phyloP scores from a whole-genome alignment of 179 eudicot species.

The Gypsophila paniculata region DNA sequence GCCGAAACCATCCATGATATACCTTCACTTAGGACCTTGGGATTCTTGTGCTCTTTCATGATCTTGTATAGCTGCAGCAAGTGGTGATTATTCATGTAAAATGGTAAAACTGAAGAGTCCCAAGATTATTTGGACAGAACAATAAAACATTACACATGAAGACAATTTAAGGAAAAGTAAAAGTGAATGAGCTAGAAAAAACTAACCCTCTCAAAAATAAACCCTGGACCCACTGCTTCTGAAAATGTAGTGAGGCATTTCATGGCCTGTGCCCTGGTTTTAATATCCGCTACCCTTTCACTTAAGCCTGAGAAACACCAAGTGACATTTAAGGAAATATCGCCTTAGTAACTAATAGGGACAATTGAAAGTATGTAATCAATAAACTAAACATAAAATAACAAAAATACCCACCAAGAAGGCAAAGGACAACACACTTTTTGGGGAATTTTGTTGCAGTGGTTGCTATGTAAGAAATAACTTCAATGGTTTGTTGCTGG shows the following conservation, averaged over 20 bases:
- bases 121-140: too few relatives aligned
- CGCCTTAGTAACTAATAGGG: background rate
- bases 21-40: constrained; percentile 97
- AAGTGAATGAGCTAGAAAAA: background rate
- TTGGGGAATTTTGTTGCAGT: constrained; percentile 81
- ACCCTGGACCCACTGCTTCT: constrained; percentile 94
- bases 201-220: constrained; percentile 89
- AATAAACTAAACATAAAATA: background rate
- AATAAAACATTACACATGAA: background rate
- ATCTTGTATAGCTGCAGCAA: constrained; percentile 66
- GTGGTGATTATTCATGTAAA: background rate
- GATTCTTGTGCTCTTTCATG: constrained; percentile 99
- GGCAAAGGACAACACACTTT: constrained; percentile 95
- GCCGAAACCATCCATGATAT: constrained; percentile 94
- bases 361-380: background rate
- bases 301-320: constrained; percentile 52
- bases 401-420: constrained; percentile 53
- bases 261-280: constrained; percentile 90
- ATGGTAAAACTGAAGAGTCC: background rate
- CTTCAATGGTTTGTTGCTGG: constrained; percentile 95
- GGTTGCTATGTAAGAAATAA: constrained; percentile 67
- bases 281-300: constrained; percentile 98
- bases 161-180: background rate
- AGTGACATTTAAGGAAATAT: background rate
- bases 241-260: constrained; percentile 83